Evolutionary conservation across 1,284 basidiomycete species (phyloP).

Genomic region (Austroboletus sp.): DNA sequence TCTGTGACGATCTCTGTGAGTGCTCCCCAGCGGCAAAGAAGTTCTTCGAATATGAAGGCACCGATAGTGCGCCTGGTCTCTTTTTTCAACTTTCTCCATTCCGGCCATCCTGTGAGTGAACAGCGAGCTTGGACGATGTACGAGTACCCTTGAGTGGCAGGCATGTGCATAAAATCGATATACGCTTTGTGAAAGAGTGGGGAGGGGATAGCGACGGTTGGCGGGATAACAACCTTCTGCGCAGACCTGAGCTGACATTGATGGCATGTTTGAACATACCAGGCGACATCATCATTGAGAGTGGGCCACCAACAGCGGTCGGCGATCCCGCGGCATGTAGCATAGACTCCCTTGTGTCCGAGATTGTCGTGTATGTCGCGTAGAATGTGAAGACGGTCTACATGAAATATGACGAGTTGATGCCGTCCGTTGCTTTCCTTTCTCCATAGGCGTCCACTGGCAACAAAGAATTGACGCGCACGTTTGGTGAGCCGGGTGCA

Average conservation of each 20-base stretch:
- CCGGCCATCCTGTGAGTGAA: background rate
- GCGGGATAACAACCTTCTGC: background rate
- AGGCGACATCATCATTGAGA: background rate
- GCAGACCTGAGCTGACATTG: background rate
- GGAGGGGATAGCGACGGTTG: constrained; percentile 12
- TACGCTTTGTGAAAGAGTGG: constrained; percentile 8
- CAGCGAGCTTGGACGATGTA: constrained; percentile 4
- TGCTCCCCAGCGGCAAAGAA: constrained; percentile 2
- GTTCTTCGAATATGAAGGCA: constrained; percentile 1
- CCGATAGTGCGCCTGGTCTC: constrained; percentile 2
- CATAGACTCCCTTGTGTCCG: background rate
- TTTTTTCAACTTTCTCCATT: constrained; percentile 11
- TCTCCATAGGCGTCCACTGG: background rate
- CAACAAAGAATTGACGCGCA: too few relatives aligned
- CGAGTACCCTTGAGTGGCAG: accelerated
- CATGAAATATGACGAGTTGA: background rate
- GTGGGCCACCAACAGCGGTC: constrained; percentile 3
- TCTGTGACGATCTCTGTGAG: constrained; percentile 6
- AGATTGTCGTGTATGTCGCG: background rate
- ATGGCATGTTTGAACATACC: constrained; percentile 6
- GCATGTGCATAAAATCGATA: constrained; percentile 3
- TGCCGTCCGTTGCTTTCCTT: background rate
- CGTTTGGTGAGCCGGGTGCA: too few relatives aligned
- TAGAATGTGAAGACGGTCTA: background rate
- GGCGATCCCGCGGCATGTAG: background rate